Evolutionary conservation across 306 rosid genomes (phyloP), one percentile per base, ranked within the genome.

Genomic region (Citrullus mucosospermus): DNA sequence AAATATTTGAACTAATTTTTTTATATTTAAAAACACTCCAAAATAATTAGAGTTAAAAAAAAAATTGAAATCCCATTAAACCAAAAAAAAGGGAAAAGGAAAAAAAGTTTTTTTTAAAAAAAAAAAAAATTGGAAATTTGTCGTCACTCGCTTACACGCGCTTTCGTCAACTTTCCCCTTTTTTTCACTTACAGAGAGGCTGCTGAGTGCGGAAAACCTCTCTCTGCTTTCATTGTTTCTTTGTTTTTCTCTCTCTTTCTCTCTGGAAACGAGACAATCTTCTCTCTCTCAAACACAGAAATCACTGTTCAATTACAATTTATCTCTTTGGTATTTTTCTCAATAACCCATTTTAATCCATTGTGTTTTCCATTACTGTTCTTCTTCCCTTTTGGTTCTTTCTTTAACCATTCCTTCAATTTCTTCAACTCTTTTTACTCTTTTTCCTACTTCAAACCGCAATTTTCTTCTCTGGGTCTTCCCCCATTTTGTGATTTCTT

Each of bases 121-220:
- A n/a, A 20, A 51, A 28, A 11, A 55, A 16, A 36, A 1, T 11
- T 6, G 6, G 46, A 25, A 28, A 25, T 48, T 74, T 74, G 62
- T 74, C 63, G 50, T 54, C 63, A 43, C 41, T 34, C 36, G 30
- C 59, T 11, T 6, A 41, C 84, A 82, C 78, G 50, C 78, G 76
- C 81, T 88, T 84, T 81, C 80, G 88, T 84, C 86, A 84, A 87
- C 90, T 90, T 83, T 82, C 85, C 88, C 83, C 60, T 72, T 7
- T 70, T 55, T 65, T 18, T 61, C 11, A 38, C 60, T 56, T 51
- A 30, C 17, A 51, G 78, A 51, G 78, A 66, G 63, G 77, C 65
- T 43, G n/a, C 51, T 51, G 53, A 38, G 12, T 57, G 79, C 39
- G 9, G 59, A 34, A 65, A 66, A 12, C 17, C 63, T 6, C 65